A percentile compares a stretch with the other conserved stretches of the same genome.
Conservation (phyloP, 805 yeast genomes). For the Nakazawaea wyomingensis region DNA sequence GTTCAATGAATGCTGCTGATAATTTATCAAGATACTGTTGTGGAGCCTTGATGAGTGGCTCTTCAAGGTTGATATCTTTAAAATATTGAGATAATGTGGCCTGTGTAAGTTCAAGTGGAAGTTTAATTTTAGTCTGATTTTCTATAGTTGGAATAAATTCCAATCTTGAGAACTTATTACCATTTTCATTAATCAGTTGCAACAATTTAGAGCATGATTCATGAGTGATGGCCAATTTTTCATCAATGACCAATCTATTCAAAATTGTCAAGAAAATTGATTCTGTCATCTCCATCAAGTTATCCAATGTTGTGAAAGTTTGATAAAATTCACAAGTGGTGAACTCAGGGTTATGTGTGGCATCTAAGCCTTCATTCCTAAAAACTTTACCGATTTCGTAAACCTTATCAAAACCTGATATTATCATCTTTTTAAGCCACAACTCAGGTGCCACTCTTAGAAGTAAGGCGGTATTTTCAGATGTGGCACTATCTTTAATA, state of each 20-base stretch:
- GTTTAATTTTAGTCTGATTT: conserved; percentile 35
- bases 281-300: conserved; percentile 63
- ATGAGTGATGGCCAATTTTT: conserved; percentile 18
- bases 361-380: conserved; percentile 90
- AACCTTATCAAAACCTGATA: conserved; percentile 81
- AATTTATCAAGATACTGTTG: conserved; percentile 62
- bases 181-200: conserved; percentile 11
- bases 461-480: conserved; percentile 35
- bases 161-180: conserved; percentile 32
- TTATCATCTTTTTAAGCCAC: conserved; percentile 81
- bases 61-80: conserved; percentile 26
- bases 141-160: conserved; percentile 71
- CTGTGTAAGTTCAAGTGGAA: conserved; percentile 43
- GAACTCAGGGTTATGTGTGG: conserved; percentile 93
- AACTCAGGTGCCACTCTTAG: conserved; percentile 92
- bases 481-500: conserved; percentile 24
- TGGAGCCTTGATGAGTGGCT: conserved; percentile 40
- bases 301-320: conserved; percentile 59
- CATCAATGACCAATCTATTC: conserved; percentile 22
- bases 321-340: conserved; percentile 87
- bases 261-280: conserved; percentile 42
- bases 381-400: conserved; percentile 84
- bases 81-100: conserved; percentile 38
- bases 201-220: conserved; percentile 17
- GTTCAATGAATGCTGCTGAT: conserved; percentile 59